Evolutionary conservation across 176 grass and related monocot species (phyloP), one percentile per base, ranked within the genome.

Genomic region (Dendrocalamus sinicus): DNA sequence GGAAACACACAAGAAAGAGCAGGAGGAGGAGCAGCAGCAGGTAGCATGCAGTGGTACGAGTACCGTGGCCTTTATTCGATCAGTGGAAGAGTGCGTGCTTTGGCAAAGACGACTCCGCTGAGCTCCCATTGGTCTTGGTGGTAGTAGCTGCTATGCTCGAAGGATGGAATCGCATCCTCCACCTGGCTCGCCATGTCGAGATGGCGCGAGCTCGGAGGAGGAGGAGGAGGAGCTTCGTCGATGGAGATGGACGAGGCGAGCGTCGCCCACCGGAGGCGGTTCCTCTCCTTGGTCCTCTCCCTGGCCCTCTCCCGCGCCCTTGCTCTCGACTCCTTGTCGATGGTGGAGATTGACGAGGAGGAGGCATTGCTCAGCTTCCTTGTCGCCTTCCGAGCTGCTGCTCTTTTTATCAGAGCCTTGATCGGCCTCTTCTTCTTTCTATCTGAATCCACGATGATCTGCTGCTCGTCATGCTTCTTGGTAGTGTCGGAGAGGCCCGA

Each of bases 271-370:
- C 61, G 75, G 63, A 83, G 81, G 20, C 72, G 68, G 41, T 88
- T 80, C 79, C 87, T 90, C 85, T 93, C 81, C 70, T 53, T 86
- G 24, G 91, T 93, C 85, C 91, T 74, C 83, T 89, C 86, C 66
- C 79, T 89, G 6, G 90, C 90, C 83, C 90, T 90, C 77, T 85
- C 88, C 81, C 91, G 81, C 22, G 91, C 91, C 86, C 81, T 85
- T 4, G 81, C 81, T 85, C 91, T 72, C 12, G 81, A 45, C 72
- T 93, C 88, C 65, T 81, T 88, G 48, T 89, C 91, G 7, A 71
- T 8, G 53, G 50, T 3, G 54, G 54, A 8, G 54, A 20, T 12
- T 4, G 59, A 12, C 59, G 51, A 53, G n/a, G 86, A 78, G 75
- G 84, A 23, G 43, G 62, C 41, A 10, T 65, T 75, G 4, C 26